Evolutionary conservation across 208 protist species (phyloP), one percentile per base, ranked within the genome.

Genomic region (Jaenimonas drosophilae): DNA sequence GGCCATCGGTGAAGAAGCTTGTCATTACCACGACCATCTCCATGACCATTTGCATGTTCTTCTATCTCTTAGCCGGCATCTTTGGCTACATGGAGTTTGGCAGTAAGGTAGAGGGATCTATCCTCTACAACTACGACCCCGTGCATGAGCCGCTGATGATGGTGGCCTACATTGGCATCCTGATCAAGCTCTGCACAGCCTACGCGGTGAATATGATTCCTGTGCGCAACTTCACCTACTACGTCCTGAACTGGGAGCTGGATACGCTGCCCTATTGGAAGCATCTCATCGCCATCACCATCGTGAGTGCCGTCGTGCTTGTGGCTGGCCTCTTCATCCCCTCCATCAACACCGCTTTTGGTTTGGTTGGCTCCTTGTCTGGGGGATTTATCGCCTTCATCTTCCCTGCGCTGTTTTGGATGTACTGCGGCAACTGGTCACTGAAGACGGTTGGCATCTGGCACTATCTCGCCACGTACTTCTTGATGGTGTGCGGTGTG

Each of bases 81-180:
- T 85, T 88, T 33, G 76, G 74, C 17, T 88, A 84, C 63, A 70
- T 88, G 36, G 74, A 90, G 37, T 93, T 93, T 70, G 76, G 29
- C 29, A 25, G 16, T 16, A 49, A 49, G 9, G 56, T 64, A 16
- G 17, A 58, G 47, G 69, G 69, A 14, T 76, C 67, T 9, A 57
- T 76, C 9, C 56, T 84, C 4, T 30, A 63, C 16, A 80, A 75
- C 58, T 85, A 66, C 36, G 65, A 84, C 38, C 79, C 75, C 11
- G 38, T 78, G 24, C 37, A 65, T 19, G 51, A 81, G 36, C 64
- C 71, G 5, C 63, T 76, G 49, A 70, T 85, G 50, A 71, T 81
- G 66, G 59, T 89, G 0, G 67, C 61, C 16, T 89, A 82, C 53
- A 39, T 81, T 21, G 80, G 70, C 42, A 65, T 85, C 57, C 54